These are phyloP conservation scores for Ustilago crameri DNA, from an alignment of 1,284 basidiomycete species.

Conservation along the genomic window DNA sequence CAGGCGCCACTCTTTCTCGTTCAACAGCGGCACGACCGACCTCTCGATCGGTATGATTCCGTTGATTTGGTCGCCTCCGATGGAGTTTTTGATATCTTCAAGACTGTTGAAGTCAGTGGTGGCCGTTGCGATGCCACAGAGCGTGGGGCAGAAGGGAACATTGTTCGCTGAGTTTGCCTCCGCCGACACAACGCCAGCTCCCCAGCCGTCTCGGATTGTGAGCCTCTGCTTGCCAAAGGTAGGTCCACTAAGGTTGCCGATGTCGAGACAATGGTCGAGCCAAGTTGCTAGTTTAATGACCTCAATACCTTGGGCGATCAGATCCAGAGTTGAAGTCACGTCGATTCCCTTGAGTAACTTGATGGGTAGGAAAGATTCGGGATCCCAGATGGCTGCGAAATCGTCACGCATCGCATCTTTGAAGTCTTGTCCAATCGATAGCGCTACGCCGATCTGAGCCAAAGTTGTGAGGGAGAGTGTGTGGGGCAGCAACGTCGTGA, in stretches of 20 bases:
- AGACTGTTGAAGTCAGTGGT: not conserved
- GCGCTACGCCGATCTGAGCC: constrained; percentile 18
- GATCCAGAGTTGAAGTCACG: constrained; percentile 14
- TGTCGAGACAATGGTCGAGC: constrained; percentile 19
- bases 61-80: not conserved
- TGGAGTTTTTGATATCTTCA: not conserved
- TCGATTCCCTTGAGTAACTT: constrained; percentile 14
- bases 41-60: not conserved
- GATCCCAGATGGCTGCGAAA: constrained; percentile 38
- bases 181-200: not conserved
- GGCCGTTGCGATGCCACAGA: constrained; percentile 3
- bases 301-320: constrained; percentile 23
- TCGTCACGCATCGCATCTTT: constrained; percentile 28
- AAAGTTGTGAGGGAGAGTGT: constrained; percentile 31
- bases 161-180: not conserved
- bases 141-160: not conserved
- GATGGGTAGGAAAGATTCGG: constrained; percentile 26
- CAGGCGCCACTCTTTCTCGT: not conserved
- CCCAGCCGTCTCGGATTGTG: constrained; percentile 5
- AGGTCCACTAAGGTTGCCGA: not conserved
- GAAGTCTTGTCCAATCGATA: constrained; percentile 20
- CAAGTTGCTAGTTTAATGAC: constrained; percentile 27
- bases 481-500: not conserved
- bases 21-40: constrained; percentile 7
- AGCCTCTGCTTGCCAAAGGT: not conserved